Conservation (phyloP, 2,329 filamentous ascomycete species). For the Sphaerulina musiva region DNA sequence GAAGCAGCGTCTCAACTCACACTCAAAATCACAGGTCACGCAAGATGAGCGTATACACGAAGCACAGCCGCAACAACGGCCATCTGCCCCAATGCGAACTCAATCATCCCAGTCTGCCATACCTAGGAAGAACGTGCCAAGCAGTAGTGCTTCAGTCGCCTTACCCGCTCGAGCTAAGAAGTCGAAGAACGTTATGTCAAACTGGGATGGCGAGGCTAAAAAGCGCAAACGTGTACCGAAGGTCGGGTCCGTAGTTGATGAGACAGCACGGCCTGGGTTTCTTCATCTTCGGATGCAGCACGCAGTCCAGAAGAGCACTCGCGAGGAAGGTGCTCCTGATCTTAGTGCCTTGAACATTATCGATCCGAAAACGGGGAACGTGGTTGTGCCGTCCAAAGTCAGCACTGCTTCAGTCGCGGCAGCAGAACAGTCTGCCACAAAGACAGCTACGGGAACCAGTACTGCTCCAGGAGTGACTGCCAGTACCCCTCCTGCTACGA, state of each 20-base stretch:
- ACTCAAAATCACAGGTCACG: neutral
- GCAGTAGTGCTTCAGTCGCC: neutral
- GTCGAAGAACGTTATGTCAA: conserved; percentile 14
- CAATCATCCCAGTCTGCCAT: neutral
- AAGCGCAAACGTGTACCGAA: conserved; percentile 21
- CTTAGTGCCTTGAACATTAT: conserved; percentile 23
- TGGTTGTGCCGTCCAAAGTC: neutral
- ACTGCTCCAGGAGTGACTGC: neutral
- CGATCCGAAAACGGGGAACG: conserved; percentile 29
- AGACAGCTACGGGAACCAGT: neutral
- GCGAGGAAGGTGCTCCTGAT: conserved; percentile 28
- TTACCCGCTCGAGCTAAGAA: conserved; percentile 6
- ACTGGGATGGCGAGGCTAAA: conserved; percentile 13
- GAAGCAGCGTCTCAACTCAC: neutral
- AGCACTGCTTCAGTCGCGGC: neutral
- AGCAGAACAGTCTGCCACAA: neutral
- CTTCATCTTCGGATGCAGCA: conserved; percentile 21
- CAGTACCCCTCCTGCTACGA: neutral
- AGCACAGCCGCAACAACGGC: neutral
- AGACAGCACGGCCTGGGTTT: conserved; percentile 16
- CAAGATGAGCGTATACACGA: neutral
- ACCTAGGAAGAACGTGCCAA: conserved; percentile 17
- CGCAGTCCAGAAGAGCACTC: conserved; percentile 21
- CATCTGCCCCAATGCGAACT: neutral
- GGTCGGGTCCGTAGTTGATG: conserved; percentile 15